Evolutionary conservation across 257 asterid genomes (phyloP), one percentile per base, ranked within the genome.

Genomic region (Handroanthus guayacan): DNA sequence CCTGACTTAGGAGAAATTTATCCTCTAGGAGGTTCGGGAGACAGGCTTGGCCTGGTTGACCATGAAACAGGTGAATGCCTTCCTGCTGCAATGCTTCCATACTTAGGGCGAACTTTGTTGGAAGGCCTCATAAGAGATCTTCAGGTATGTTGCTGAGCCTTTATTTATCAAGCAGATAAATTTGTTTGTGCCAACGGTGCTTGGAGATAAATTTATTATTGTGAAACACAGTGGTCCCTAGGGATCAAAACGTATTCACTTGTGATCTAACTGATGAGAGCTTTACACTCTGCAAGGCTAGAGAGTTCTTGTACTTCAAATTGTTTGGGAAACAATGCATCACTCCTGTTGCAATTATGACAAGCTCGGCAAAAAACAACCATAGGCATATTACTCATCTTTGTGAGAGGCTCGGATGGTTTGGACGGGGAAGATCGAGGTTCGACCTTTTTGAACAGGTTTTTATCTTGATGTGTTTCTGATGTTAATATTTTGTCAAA

Each of bases 61-160:
- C 84, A 93, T 34, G 82, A 82, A 75, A 87, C 98, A 16, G 97
- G 98, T 61, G 97, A 95, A 90, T 89, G 97, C 69, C 96, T 95
- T 82, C 99, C 99, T 62, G 99, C 99, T 76, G 99, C 99, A 18
- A 91, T 95, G 99, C 97, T 95, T 87, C 97, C 99, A 66, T 95
- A 84, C 82, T 90, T 96, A 83, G 99, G 99, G 79, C 86, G 96
- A 77, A 93, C 96, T 61, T 86, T 95, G 79, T 82, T 95, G 87
- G 99, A 95, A 89, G 97, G 99, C 71, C 96, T 95, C 76, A 88
- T 95, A 80, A 86, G 99, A 89, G 99, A 95, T 87, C 96, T 95
- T 83, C 99, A 95, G 98, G 99, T 95, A 84, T 62, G 25, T 54
- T 57, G 31, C 31, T 25, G 31, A 25, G 68, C 50, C 68, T 75